Percentiles rank a stretch among this genome's conserved stretches.
phyloP scores from a whole-genome alignment of 2,329 filamentous ascomycete species.

The Aspergillus udagawae region DNA sequence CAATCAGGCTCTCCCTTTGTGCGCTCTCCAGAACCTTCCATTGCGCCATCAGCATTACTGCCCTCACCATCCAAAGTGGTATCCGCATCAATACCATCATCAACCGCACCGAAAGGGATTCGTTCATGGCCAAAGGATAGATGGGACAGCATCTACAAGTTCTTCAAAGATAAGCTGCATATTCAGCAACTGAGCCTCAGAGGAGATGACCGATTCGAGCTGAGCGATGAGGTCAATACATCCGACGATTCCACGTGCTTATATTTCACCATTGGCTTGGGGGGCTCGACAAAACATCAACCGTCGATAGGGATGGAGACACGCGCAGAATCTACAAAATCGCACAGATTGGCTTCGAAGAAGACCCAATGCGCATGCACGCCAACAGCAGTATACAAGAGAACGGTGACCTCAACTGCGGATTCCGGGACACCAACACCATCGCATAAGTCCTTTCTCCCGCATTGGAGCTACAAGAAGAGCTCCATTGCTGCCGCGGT shows the following conservation, averaged over 20 bases:
- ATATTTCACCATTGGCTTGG: not conserved
- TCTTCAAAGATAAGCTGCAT: not conserved
- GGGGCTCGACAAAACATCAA: not conserved
- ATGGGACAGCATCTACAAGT: not conserved
- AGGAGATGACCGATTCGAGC: too few species aligned
- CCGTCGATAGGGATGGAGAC: not conserved
- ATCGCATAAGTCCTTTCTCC: slow-evolving; percentile 5
- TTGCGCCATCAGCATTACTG: too few species aligned
- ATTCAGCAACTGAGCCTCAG: not conserved
- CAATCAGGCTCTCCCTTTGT: not conserved
- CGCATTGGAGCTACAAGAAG: slow-evolving; percentile 18
- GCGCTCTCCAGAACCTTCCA: not conserved
- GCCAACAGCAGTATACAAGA: not conserved
- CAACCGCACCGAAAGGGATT: not conserved
- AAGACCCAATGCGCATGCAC: not conserved
- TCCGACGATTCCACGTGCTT: not conserved
- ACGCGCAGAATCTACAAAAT: not conserved
- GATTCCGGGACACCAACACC: not conserved
- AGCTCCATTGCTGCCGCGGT: slow-evolving; percentile 25
- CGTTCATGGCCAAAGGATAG: not conserved
- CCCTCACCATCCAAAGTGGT: not conserved
- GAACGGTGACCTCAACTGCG: not conserved
- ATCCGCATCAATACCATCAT: not conserved
- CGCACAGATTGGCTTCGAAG: not conserved
- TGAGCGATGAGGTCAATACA: not conserved